Conservation (phyloP, 495 filamentous ascomycete species). For the Cercophora sp. region DNA sequence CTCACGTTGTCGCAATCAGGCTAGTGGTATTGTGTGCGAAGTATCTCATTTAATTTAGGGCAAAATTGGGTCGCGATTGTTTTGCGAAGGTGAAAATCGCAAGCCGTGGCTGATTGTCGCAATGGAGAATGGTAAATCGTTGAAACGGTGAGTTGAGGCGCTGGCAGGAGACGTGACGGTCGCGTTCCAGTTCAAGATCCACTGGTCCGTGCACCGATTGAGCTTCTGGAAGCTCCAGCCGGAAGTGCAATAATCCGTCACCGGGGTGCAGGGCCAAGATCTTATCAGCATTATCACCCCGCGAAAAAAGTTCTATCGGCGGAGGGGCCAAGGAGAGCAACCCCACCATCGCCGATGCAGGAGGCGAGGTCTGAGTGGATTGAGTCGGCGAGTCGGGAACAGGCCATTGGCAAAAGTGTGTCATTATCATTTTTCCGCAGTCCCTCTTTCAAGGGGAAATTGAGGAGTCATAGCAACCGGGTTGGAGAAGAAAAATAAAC, state of each 20-base stretch:
- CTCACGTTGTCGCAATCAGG: too few relatives aligned
- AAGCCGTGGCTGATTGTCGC: too few relatives aligned
- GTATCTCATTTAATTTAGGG: too few relatives aligned
- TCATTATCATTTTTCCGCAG: conserved; percentile 12
- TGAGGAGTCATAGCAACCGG: background rate
- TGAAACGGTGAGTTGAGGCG: background rate
- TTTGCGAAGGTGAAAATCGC: too few relatives aligned
- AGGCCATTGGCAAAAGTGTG: background rate
- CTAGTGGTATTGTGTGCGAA: too few relatives aligned
- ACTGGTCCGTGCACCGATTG: background rate
- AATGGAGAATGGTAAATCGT: too few relatives aligned
- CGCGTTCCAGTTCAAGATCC: too few relatives aligned
- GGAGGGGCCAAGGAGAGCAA: background rate
- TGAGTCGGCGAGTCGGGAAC: conserved; percentile 14
- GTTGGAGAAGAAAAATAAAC: background rate
- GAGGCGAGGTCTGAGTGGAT: conserved; percentile 12
- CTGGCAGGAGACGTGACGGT: background rate
- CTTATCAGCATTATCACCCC: background rate
- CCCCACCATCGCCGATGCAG: conserved; percentile 11
- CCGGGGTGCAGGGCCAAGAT: background rate
- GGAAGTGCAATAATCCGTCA: background rate
- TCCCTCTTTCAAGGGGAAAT: too few relatives aligned
- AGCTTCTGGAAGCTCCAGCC: too few relatives aligned
- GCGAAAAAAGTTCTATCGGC: background rate
- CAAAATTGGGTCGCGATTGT: too few relatives aligned